phyloP scores from a whole-genome alignment of 2,329 filamentous ascomycete species.

The Boeremia exigua region DNA sequence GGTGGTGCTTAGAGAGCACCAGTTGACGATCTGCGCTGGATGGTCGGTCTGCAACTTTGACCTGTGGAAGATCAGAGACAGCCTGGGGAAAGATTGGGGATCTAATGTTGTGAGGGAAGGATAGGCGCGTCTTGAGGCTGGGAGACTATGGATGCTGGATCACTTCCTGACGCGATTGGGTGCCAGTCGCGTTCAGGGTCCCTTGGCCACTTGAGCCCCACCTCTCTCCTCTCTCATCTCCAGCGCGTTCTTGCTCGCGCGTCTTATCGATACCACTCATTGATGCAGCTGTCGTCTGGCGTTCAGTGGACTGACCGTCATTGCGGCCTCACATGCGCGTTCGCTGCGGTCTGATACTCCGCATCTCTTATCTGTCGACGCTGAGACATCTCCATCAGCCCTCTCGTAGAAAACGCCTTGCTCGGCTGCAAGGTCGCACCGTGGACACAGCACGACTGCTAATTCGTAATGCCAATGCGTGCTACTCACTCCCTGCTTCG shows the following conservation, averaged over 20 bases:
- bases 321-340: not conserved
- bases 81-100: not conserved
- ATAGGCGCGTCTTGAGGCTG: conserved; percentile 24
- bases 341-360: not conserved
- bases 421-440: conserved; percentile 10
- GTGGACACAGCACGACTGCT: conserved; percentile 2
- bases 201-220: conserved; percentile 5
- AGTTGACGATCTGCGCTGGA: not conserved
- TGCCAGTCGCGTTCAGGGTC: conserved; percentile 12
- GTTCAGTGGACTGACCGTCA: not conserved
- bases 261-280: conserved; percentile 5
- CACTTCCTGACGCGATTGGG: conserved; percentile 8
- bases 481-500: conserved; percentile 8
- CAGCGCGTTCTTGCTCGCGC: conserved; percentile 9
- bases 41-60: not conserved
- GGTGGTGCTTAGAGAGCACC: not conserved
- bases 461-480: conserved; percentile 6
- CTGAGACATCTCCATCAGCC: not conserved
- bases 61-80: not conserved
- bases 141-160: conserved; percentile 13
- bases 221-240: conserved; percentile 10
- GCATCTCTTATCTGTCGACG: not conserved
- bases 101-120: conserved; percentile 11
- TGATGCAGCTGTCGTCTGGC: not conserved
- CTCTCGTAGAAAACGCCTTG: not conserved